These are phyloP conservation scores for Perilla frutescens DNA, from an alignment of 257 asterid genomes.

Conservation along the genomic window DNA sequence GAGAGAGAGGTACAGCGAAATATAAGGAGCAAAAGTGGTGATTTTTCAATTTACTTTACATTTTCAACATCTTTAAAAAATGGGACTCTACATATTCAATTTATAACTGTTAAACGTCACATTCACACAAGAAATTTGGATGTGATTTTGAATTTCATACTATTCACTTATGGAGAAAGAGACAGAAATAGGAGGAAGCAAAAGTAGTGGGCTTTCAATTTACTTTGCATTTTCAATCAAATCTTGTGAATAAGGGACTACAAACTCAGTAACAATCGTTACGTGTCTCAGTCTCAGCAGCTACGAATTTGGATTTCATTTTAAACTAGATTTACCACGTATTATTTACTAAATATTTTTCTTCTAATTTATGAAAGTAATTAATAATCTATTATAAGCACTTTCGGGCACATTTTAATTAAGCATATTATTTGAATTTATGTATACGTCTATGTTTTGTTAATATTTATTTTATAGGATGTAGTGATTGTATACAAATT, in stretches of 20 bases:
- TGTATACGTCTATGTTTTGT: no score
- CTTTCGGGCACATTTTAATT: no score
- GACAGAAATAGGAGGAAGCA: background rate
- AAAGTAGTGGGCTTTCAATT: background rate
- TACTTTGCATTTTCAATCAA: constrained; percentile 6
- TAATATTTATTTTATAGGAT: no score
- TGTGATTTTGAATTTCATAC: background rate
- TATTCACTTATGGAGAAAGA: background rate
- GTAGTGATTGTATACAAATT: no score
- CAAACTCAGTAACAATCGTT: background rate
- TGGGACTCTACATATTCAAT: background rate
- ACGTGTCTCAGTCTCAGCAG: background rate
- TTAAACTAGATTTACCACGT: no score
- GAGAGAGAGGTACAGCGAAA: background rate
- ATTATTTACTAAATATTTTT: no score
- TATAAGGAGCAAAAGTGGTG: background rate
- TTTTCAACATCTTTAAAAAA: background rate
- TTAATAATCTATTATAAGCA: no score
- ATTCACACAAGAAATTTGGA: constrained; percentile 1
- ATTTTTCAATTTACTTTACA: background rate
- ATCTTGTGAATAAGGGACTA: background rate
- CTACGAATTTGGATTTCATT: background rate
- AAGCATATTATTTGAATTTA: no score
- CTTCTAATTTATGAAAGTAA: no score
- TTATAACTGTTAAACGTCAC: background rate